Evolutionary conservation across 495 filamentous ascomycete species (phyloP), one percentile per base, ranked within the genome.

Genomic region (Hypoxylon crocopeplum): DNA sequence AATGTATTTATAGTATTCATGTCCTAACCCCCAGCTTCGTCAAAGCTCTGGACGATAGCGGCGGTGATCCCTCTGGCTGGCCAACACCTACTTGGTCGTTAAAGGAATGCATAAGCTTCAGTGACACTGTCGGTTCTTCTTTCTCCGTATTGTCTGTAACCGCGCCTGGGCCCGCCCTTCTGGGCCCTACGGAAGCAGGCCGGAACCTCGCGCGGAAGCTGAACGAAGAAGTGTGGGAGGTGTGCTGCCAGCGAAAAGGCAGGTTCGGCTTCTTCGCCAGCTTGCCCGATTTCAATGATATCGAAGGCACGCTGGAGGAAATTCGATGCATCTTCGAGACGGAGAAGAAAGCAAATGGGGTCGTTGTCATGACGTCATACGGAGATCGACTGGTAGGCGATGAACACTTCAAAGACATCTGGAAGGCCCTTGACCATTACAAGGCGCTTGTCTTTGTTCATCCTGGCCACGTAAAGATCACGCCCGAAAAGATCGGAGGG

Each of bases 281-380:
- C 36, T 38, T 38, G 36, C 36, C 36, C 13, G 36, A 38, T 17
- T 38, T 38, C 16, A 38, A 38, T 15, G 36, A 38, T 6, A n/a
- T 38, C 36, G 36, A 38, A 16, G 16, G 36, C 7, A 38, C 36
- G 13, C 13, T 38, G 1, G 16, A 38, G 3, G 36, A 38, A 11
- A 38, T 38, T 15, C 16, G 16, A 17, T 15, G 19, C 16, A 38
- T 38, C 36, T 38, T 17, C 16, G 36, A 38, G 16, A 20, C 13
- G 36, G 36, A 38, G 36, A 38, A 38, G 36, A 38, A 16, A 6
- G 36, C 36, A 8, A 38, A 38, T 7, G 36, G 36, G 7, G 36
- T 38, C 36, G 16, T 38, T n/a, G 36, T 38, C 16, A 38, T 38
- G 36, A 38, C 36, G 36, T 38, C 36, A 20, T 38, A 38, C 36